Percentiles rank a stretch among this genome's conserved stretches.
phyloP scores from a whole-genome alignment of 176 grass and related monocot genomes.

The Alopecurus myosuroides region DNA sequence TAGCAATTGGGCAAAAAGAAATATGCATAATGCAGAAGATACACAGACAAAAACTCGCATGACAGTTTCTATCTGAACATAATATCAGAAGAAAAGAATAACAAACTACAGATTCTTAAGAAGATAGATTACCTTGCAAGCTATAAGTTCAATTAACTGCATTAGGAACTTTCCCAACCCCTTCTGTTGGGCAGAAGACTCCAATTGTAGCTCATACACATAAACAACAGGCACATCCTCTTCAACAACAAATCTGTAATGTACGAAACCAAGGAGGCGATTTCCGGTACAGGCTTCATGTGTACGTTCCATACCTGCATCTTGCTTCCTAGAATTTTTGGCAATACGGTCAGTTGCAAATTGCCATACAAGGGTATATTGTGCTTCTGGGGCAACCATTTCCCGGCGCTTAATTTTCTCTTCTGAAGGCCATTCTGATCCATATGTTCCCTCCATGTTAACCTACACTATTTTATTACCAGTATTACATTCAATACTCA shows the following conservation, averaged over 20 bases:
- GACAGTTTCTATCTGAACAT: not conserved
- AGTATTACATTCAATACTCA: slow-evolving; percentile 12
- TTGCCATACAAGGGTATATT: slow-evolving; percentile 52
- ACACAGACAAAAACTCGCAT: not conserved
- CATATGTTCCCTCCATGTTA: slow-evolving; percentile 74
- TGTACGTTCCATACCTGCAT: not conserved
- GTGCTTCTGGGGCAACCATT: slow-evolving; percentile 65
- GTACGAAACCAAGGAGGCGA: slow-evolving; percentile 72
- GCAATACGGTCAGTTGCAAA: slow-evolving; percentile 4
- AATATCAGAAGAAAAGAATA: not conserved
- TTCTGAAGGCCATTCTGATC: slow-evolving; percentile 74
- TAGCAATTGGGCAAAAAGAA: not conserved
- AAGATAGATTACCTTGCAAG: slow-evolving; percentile 55
- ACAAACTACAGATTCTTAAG: not conserved
- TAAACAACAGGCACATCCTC: slow-evolving; percentile 84
- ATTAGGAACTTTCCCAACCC: slow-evolving; percentile 85
- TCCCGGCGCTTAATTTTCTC: slow-evolving; percentile 79
- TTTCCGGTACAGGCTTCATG: not conserved
- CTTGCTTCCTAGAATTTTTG: slow-evolving; percentile 5
- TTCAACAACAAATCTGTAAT: slow-evolving; percentile 81
- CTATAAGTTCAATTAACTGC: slow-evolving; percentile 73
- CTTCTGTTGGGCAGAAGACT: slow-evolving; percentile 57
- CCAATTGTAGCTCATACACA: slow-evolving; percentile 90
- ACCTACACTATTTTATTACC: slow-evolving; percentile 35
- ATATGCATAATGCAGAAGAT: slow-evolving; percentile 1